Evolutionary conservation across 2,329 filamentous ascomycete species (phyloP), one percentile per base, ranked within the genome.

Genomic region (Ophiosphaerella narmari): DNA sequence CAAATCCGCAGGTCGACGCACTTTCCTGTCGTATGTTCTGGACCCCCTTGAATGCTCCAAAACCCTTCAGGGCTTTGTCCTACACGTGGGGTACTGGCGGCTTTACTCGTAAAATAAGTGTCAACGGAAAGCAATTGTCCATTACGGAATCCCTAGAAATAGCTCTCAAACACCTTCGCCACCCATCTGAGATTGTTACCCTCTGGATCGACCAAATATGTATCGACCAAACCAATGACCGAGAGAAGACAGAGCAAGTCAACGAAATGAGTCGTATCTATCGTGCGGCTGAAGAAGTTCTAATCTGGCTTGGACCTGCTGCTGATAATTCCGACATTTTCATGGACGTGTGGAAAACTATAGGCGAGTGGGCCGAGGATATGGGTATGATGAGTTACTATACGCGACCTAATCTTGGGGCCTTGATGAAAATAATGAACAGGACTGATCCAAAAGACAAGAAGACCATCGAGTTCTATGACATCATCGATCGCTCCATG

Each of bases 261-360:
- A 5, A 5, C 5, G 8, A 26, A 5, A 40, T 40, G 38, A 23
- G 12, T 12, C 18, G 23, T 4, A 40, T 40, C 38, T 40, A 40
- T 29, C 7, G 21, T n/a, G 23, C 21, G 4, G 48, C 48, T 12
- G n/a, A 29, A 9, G 24, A 33, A 14, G 48, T 51, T 12, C 4
- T 46, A 9, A 29, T 43, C 8, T 51, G 39, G 37, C 34, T 51
- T 4, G 43, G 48, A 11, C 24, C n/a, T 1, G 23, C 43, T 23
- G 24, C 21, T 23, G 42, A 46, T 9, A 23, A 18, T 7, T 41
- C 26, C 2, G 37, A 41, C 12, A 4, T 1, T 2, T 5, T 32
- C n/a, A 36, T 47, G 45, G 35, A 43, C 3, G 13, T 43, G 16
- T 18, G 16, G 16, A 18, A 18, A 18, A 18, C 16, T 18, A 18